Percentiles rank a stretch among this genome's conserved stretches.
Conservation (phyloP, 768 basidiomycete genomes). For the Amanita thiersii region DNA sequence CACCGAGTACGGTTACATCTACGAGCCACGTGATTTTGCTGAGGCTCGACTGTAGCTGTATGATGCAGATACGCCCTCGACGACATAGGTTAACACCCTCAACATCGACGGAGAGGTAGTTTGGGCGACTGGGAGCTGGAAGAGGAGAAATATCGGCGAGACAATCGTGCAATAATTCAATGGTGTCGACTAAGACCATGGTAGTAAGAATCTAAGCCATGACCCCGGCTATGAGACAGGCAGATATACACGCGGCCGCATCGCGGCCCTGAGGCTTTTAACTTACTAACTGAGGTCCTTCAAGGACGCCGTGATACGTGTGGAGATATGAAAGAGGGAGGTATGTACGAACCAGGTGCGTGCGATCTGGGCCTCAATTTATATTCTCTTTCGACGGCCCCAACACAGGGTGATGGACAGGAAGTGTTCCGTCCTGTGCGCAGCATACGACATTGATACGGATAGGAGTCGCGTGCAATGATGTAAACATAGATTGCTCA, state of each 20-base stretch:
- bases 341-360: too few species aligned
- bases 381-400: too few species aligned
- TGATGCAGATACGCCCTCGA: constrained; percentile 19
- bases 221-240: neutral
- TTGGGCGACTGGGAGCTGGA: constrained; percentile 1
- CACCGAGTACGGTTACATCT: constrained; percentile 23
- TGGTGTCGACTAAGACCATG: constrained; percentile 9
- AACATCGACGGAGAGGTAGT: constrained; percentile 23
- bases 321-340: too few species aligned
- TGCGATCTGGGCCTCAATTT: too few species aligned
- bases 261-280: neutral
- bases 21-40: constrained; percentile 24
- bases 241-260: neutral
- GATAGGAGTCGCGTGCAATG: neutral
- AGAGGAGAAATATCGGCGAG: constrained; percentile 7
- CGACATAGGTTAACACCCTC: constrained; percentile 27
- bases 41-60: constrained; percentile 20
- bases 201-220: constrained; percentile 6
- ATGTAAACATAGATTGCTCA: too few species aligned
- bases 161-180: constrained; percentile 8
- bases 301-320: neutral
- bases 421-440: too few species aligned
- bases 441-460: neutral
- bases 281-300: neutral
- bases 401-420: too few species aligned